phyloP scores from a whole-genome alignment of 306 rosid genomes.

The Inga leiocalycina region DNA sequence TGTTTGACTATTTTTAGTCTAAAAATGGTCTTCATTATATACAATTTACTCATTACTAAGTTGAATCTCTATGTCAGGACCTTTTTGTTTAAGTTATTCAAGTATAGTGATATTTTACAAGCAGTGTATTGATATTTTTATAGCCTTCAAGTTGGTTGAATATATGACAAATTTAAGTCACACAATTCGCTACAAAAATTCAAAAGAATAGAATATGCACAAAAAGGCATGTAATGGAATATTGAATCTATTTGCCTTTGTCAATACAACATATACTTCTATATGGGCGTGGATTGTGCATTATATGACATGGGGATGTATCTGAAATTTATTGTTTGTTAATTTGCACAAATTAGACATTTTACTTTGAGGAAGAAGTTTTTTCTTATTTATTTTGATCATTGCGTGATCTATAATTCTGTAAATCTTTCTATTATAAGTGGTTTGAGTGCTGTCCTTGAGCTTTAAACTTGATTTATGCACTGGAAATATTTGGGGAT shows the following conservation, averaged over 20 bases:
- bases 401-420: constrained; percentile 13
- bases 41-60: neutral
- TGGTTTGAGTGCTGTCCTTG: neutral
- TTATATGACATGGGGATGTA: constrained; percentile 3
- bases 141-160: constrained; percentile 2
- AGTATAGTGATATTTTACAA: neutral
- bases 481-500: constrained; percentile 20
- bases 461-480: neutral
- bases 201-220: constrained; percentile 2
- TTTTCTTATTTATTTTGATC: constrained; percentile 11
- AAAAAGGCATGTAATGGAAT: constrained; percentile 21
- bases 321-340: constrained; percentile 8
- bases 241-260: constrained; percentile 3
- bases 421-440: neutral
- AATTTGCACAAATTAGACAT: constrained; percentile 4
- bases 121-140: neutral
- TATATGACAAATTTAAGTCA: constrained; percentile 12
- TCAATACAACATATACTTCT: constrained; percentile 17
- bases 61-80: constrained; percentile 10
- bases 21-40: neutral
- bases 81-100: constrained; percentile 1
- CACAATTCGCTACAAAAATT: constrained; percentile 14
- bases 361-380: neutral
- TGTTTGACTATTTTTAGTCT: constrained; percentile 10
- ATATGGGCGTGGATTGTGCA: neutral